These are phyloP conservation scores for Eucalyptus pauciflora DNA, from an alignment of 345 rosid genomes.

Conservation along the genomic window DNA sequence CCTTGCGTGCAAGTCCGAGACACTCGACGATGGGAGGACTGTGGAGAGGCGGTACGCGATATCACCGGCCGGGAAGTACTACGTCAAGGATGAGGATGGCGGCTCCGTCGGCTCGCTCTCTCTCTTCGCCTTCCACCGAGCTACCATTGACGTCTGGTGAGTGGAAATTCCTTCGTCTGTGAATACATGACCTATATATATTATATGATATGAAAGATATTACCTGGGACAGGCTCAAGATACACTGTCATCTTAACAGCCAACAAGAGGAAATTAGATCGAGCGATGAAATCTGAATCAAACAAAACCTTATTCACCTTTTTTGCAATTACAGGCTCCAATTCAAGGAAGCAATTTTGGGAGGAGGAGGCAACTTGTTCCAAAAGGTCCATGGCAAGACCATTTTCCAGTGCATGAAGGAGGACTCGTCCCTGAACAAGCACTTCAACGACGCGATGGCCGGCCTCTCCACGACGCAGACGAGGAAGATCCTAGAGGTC, in stretches of 20 bases:
- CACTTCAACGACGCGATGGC: conserved; percentile 50
- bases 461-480: conserved; percentile 18
- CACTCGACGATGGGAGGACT: neutral
- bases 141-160: neutral
- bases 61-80: conserved; percentile 6
- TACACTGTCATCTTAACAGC: neutral
- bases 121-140: neutral
- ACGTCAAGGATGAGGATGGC: conserved; percentile 5
- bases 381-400: conserved; percentile 47
- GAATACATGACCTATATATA: no score
- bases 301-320: neutral
- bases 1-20: conserved; percentile 14
- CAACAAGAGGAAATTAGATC: neutral
- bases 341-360: conserved; percentile 23
- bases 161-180: neutral
- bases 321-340: conserved; percentile 5
- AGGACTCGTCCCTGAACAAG: conserved; percentile 35
- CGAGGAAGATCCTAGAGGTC: conserved; percentile 39
- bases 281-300: neutral
- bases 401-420: conserved; percentile 28
- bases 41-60: conserved; percentile 1
- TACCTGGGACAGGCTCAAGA: no score
- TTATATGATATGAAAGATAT: no score
- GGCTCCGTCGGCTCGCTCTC: neutral
- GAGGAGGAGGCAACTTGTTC: conserved; percentile 55